A percentile compares a stretch with the other conserved stretches of the same genome.
Conservation (phyloP, 1,284 basidiomycete species). For the Ceratobasidium sp. region DNA sequence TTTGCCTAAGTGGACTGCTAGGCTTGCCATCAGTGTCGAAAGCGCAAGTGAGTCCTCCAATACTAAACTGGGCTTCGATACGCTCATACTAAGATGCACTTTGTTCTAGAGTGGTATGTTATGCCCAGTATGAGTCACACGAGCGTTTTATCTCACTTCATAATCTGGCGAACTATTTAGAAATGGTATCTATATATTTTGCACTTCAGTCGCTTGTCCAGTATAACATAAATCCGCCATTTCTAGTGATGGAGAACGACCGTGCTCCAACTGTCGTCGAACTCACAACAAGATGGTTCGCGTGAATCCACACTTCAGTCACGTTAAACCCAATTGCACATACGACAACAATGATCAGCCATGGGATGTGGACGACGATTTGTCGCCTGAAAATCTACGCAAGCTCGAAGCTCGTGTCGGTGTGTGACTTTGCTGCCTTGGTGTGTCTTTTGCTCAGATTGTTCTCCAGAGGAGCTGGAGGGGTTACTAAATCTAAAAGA, state of each 20-base stretch:
- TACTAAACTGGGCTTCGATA: too few relatives aligned
- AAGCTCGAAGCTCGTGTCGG: constrained; percentile 28
- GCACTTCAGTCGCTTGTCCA: not conserved
- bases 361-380: not conserved
- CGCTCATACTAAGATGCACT: too few relatives aligned
- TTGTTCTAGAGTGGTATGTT: constrained; percentile 35
- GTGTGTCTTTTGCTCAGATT: not conserved
- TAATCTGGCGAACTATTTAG: not conserved
- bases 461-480: constrained; percentile 23
- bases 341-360: constrained; percentile 21
- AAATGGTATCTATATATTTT: constrained; percentile 28
- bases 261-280: constrained; percentile 35
- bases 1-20: not conserved
- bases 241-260: constrained; percentile 25
- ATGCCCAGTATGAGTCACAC: not conserved
- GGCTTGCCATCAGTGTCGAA: constrained; percentile 41
- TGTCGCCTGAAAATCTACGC: not conserved
- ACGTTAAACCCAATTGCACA: constrained; percentile 25
- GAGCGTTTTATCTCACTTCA: not conserved
- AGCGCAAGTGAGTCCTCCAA: constrained; percentile 31
- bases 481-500: not conserved
- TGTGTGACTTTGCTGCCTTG: not conserved
- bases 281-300: constrained; percentile 34
- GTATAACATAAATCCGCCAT: too few relatives aligned
- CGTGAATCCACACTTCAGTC: constrained; percentile 31